A percentile compares a stretch with the other conserved stretches of the same genome.
Conservation (phyloP, 2,329 filamentous ascomycete genomes). For the Microdochium bolleyi region DNA sequence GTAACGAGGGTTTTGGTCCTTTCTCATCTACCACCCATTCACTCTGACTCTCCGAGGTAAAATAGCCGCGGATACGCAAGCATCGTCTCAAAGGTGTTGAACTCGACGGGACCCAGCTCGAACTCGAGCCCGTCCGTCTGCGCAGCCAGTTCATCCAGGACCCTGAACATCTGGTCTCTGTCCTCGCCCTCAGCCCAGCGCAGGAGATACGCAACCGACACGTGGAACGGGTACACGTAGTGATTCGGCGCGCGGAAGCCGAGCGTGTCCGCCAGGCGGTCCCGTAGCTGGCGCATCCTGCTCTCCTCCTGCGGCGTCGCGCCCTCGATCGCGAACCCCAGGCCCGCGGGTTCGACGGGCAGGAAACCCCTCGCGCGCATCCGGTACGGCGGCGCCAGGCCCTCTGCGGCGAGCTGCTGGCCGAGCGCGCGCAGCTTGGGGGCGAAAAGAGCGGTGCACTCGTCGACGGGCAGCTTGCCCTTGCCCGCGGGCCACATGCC, state of each 20-base stretch:
- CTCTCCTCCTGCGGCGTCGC: slow-evolving; percentile 10
- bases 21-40: no score
- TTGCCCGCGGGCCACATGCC: slow-evolving; percentile 9
- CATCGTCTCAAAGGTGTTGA: slow-evolving; percentile 15
- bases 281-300: slow-evolving; percentile 7
- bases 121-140: slow-evolving; percentile 8
- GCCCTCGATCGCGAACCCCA: slow-evolving; percentile 10
- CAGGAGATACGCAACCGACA: slow-evolving; percentile 13
- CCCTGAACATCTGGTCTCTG: slow-evolving; percentile 5
- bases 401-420: slow-evolving; percentile 4
- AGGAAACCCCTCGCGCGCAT: slow-evolving; percentile 5
- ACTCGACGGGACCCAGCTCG: slow-evolving; percentile 12
- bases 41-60: slow-evolving; percentile 6
- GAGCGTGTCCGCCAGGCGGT: slow-evolving; percentile 8
- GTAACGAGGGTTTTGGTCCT: no score
- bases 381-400: slow-evolving; percentile 8
- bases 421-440: slow-evolving; percentile 4
- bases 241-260: slow-evolving; percentile 13
- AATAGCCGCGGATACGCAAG: slow-evolving; percentile 9
- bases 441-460: slow-evolving; percentile 7
- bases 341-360: background rate
- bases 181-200: slow-evolving; percentile 8
- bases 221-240: slow-evolving; percentile 11
- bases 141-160: slow-evolving; percentile 7
- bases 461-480: slow-evolving; percentile 6